Percentiles rank a stretch among this genome's conserved stretches.
Conservation (phyloP, 1,284 basidiomycete species). For the Rhodotorula sp. region DNA sequence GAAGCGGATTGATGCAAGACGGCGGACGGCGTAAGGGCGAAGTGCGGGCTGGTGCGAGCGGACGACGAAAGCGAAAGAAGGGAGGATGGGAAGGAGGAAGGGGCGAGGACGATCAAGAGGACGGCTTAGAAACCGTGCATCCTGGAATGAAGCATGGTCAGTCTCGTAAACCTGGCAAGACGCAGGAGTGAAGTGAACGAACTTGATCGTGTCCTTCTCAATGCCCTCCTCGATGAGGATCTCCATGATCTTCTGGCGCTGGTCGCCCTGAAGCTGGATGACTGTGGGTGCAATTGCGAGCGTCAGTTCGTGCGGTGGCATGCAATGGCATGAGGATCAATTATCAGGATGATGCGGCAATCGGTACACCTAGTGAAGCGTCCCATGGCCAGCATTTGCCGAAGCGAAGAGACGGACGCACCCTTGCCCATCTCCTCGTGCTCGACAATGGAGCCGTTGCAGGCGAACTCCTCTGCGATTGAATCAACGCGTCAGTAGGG, state of each 20-base stretch:
- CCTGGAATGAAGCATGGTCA: slow-evolving; percentile 55
- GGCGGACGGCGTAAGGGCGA: neutral
- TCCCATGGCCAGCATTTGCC: no score
- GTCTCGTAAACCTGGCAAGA: neutral
- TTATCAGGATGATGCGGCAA: no score
- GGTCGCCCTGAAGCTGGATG: slow-evolving; percentile 99
- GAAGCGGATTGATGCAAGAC: neutral
- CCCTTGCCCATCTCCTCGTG: slow-evolving; percentile 90
- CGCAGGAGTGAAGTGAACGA: neutral
- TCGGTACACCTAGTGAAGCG: no score
- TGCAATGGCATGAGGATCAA: no score
- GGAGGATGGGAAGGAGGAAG: neutral
- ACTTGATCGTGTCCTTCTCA: slow-evolving; percentile 47
- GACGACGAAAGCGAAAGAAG: neutral
- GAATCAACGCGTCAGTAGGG: neutral
- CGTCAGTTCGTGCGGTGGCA: no score
- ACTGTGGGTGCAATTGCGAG: no score
- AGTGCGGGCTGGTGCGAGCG: neutral
- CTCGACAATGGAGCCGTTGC: slow-evolving; percentile 96
- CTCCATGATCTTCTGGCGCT: slow-evolving; percentile 83
- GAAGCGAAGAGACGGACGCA: neutral
- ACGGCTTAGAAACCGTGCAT: slow-evolving; percentile 75
- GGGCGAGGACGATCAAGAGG: neutral
- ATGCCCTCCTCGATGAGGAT: slow-evolving; percentile 71
- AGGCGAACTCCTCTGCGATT: slow-evolving; percentile 83